Conservation (phyloP, 768 basidiomycete genomes). For the Xanthoconium stramineum region DNA sequence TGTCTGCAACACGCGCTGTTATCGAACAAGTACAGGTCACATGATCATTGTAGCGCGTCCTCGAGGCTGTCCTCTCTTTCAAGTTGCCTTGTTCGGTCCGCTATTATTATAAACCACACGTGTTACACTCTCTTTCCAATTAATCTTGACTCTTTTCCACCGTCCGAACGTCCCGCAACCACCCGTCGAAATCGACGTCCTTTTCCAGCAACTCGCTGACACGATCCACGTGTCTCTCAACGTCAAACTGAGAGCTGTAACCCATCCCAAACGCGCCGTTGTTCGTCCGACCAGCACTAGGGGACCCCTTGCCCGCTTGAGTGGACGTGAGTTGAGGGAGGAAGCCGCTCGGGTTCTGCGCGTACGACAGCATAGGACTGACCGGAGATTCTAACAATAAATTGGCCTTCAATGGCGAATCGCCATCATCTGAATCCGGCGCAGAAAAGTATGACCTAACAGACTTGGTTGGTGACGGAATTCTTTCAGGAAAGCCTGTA, state of each 20-base stretch:
- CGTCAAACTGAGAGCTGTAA: conserved; percentile 58
- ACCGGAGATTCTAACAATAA: conserved; percentile 34
- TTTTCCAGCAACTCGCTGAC: conserved; percentile 54
- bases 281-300: conserved; percentile 15
- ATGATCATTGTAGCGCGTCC: conserved; percentile 27
- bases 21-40: conserved; percentile 33
- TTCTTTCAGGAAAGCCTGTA: conserved; percentile 4
- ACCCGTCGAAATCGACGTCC: conserved; percentile 56
- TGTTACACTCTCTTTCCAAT: conserved; percentile 7
- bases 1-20: conserved; percentile 32
- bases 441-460: conserved; percentile 37
- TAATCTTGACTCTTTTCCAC: conserved; percentile 27
- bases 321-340: conserved; percentile 38
- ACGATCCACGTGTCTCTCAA: conserved; percentile 50
- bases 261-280: conserved; percentile 37
- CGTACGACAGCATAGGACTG: conserved; percentile 32
- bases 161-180: conserved; percentile 43
- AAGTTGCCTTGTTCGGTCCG: conserved; percentile 23
- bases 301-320: conserved; percentile 23
- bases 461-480: conserved; percentile 31
- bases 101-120: conserved; percentile 22
- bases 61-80: conserved; percentile 29
- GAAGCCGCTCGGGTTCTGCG: conserved; percentile 35
- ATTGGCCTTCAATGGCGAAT: conserved; percentile 24
- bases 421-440: conserved; percentile 33